Evolutionary conservation across 2,329 filamentous ascomycete genomes (phyloP).

Genomic region (Fusarium humuli): DNA sequence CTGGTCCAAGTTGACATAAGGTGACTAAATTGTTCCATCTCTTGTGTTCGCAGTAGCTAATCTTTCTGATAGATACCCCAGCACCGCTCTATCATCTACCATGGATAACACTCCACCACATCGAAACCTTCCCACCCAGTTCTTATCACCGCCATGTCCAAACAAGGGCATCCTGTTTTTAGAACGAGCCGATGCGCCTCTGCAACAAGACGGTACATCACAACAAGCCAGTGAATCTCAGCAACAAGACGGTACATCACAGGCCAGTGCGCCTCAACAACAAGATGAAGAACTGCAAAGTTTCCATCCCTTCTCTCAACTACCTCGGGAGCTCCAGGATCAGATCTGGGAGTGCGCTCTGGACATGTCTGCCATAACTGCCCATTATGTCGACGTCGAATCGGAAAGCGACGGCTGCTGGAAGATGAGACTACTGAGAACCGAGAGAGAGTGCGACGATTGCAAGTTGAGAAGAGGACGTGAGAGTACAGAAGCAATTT

Average conservation of each 20-base stretch:
- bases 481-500: neutral
- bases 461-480: neutral
- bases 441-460: neutral
- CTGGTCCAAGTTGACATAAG: neutral
- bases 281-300: neutral
- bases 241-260: neutral
- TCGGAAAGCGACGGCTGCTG: neutral
- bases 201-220: neutral
- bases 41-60: neutral
- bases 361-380: neutral
- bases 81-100: neutral
- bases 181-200: neutral
- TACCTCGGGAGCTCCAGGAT: constrained; percentile 8
- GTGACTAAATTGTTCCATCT: neutral
- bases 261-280: neutral
- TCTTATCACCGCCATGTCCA: neutral
- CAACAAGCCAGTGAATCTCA: neutral
- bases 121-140: neutral
- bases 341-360: neutral
- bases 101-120: neutral
- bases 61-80: neutral
- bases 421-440: neutral
- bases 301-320: neutral
- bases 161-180: neutral
- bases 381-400: neutral